These are phyloP conservation scores for Alternaria metachromatica DNA, from an alignment of 2,329 filamentous ascomycete species.

Conservation along the genomic window DNA sequence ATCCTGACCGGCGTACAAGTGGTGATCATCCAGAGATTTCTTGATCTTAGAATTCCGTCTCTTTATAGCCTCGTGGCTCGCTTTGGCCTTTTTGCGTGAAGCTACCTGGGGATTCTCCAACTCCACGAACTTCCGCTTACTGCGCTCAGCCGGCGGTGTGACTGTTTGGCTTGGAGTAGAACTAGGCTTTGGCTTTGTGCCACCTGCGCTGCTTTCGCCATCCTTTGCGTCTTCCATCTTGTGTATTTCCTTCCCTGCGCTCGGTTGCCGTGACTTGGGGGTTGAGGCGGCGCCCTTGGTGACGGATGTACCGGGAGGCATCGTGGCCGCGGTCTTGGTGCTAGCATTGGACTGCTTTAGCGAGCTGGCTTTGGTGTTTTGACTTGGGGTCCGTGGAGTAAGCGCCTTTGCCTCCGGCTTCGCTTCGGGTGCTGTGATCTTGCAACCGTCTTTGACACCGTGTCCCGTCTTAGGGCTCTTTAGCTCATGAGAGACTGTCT, in stretches of 20 bases:
- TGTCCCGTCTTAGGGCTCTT: background rate
- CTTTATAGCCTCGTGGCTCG: background rate
- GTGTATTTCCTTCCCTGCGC: background rate
- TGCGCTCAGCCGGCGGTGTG: background rate
- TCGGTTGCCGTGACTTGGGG: background rate
- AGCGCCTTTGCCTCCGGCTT: background rate
- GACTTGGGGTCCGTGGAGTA: background rate
- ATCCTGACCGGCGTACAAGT: background rate
- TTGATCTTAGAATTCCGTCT: background rate
- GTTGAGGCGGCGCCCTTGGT: background rate
- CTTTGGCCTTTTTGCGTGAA: background rate
- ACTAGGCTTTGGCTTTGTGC: background rate
- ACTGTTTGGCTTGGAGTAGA: background rate
- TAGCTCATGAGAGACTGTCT: background rate
- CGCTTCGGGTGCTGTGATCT: background rate
- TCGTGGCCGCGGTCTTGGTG: background rate
- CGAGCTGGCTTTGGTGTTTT: background rate
- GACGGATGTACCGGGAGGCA: background rate
- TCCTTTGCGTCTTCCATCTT: background rate
- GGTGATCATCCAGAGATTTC: background rate
- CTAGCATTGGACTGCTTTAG: background rate
- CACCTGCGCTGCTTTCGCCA: background rate
- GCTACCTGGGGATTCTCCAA: background rate
- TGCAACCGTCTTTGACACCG: background rate
- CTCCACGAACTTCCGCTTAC: background rate